Conservation (phyloP, 1,284 basidiomycete species). For the Irpex lacteus region DNA sequence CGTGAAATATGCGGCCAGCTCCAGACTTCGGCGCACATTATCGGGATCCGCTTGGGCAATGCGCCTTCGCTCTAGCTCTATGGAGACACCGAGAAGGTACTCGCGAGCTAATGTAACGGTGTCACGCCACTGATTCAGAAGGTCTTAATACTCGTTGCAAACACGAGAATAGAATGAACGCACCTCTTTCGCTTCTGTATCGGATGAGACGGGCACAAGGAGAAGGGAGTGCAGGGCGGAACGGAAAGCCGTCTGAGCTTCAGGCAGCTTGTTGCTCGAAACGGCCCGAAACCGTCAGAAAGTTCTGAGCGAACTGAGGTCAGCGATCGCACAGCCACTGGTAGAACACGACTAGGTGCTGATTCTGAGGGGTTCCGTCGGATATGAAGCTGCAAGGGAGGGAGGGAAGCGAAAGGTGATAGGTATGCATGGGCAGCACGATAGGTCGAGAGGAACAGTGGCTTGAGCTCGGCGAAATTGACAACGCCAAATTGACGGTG, state of each 20-base stretch:
- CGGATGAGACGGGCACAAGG: constrained; percentile 79
- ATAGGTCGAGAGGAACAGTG: constrained; percentile 86
- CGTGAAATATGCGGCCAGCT: constrained; percentile 97
- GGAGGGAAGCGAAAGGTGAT: constrained; percentile 83
- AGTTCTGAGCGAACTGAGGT: constrained; percentile 78
- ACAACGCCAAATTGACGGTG: constrained; percentile 93
- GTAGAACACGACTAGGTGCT: constrained; percentile 78
- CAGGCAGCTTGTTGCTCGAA: constrained; percentile 84
- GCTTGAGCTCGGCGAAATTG: constrained; percentile 87
- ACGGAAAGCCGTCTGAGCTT: constrained; percentile 82
- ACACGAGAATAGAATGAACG: constrained; percentile 22
- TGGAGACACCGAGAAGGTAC: constrained; percentile 91
- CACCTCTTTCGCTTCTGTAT: constrained; percentile 87
- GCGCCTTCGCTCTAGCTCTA: constrained; percentile 89
- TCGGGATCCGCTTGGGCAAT: constrained; percentile 81
- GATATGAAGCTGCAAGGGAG: constrained; percentile 84
- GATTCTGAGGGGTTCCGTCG: constrained; percentile 86
- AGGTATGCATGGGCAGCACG: constrained; percentile 87
- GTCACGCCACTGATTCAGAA: constrained; percentile 71
- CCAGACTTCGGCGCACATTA: constrained; percentile 82
- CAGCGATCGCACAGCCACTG: constrained; percentile 72
- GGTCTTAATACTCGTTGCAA: too few relatives aligned
- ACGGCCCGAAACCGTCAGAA: constrained; percentile 85
- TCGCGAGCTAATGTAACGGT: constrained; percentile 84
- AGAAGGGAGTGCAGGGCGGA: constrained; percentile 78